Base-by-base conservation (phyloP, 2,329 filamentous ascomycete species). In the Penicillium sp. region DNA sequence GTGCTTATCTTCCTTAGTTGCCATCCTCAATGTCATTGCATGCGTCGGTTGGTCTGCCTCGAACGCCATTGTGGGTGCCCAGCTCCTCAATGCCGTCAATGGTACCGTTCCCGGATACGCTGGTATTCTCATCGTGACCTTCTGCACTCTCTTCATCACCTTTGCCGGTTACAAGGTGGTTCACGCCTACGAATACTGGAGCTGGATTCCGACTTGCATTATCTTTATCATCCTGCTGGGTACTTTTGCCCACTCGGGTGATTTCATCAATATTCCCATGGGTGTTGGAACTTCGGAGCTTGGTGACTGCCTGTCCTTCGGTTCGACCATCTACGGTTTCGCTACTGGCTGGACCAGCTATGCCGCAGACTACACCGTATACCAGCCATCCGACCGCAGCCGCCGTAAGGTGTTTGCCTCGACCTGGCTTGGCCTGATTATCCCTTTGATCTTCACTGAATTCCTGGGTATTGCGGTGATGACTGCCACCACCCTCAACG, bases 301-400 rank as follows among this genome's bases (percentile, higher is more conserved):
- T 39, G 77, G 83, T 41, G 59, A 71, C 39, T 64, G 83, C 27
- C 71, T 93, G 31, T 81, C 79, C 41, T 85, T 85, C 56, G 76
- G 80, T 30, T 75, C 81, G 9, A 76, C 82, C 13, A 71, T 89
- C 21, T 83, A 80, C 61, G 79, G 83, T 26, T 83, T 85, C 58
- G 75, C 81, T 13, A 82, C 84, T 2, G 78, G 86, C 40, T 93
- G 87, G 86, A 80, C 83, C 1, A 77, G 77, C 5, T 86, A 83
- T 44, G 84, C 86, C 0, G 82, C 84, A 7, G 86, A 91, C 58
- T 91, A 89, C 63, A 87, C 84, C 15, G 84, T 87, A 35, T 90
- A 90, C 64, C 86, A 89, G 54, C 84, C 85, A 0, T 69, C 73
- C 2, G 72, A 66, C 16, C 79, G 80, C 27, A 76, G 77, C 19